Percentiles rank a stretch among this genome's conserved stretches.
Conservation (phyloP, 495 filamentous ascomycete genomes). For the Letharia lupina region DNA sequence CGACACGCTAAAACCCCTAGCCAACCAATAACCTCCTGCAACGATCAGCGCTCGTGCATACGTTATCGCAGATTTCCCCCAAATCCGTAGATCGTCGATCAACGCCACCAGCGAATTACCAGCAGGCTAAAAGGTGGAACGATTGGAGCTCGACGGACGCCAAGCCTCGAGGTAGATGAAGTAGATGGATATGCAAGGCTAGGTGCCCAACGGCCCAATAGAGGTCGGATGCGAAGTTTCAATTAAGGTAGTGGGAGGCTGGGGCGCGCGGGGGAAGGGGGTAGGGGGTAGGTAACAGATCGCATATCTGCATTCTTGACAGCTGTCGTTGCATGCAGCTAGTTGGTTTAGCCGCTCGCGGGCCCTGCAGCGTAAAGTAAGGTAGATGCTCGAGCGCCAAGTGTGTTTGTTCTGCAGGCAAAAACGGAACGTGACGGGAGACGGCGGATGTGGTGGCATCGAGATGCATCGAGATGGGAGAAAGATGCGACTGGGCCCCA, state of each 20-base stretch:
- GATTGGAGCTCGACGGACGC: not conserved
- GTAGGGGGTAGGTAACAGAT: not conserved
- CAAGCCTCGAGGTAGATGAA: not conserved
- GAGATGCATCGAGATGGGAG: conserved; percentile 10
- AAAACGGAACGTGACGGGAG: not conserved
- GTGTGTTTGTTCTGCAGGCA: not conserved
- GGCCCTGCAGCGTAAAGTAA: not conserved
- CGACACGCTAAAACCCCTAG: not conserved
- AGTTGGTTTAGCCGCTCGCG: not conserved
- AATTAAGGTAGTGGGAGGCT: not conserved
- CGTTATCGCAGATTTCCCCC: not conserved
- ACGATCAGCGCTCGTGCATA: conserved; percentile 1
- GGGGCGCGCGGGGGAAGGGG: not conserved
- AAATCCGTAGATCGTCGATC: not conserved
- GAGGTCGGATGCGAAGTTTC: not conserved
- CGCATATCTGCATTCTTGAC: conserved; percentile 4
- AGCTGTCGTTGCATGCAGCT: conserved; percentile 7
- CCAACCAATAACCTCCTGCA: not conserved
- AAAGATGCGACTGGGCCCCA: not conserved
- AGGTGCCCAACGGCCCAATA: not conserved
- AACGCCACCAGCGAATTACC: not conserved
- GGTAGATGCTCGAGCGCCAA: conserved; percentile 1
- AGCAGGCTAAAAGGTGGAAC: no score
- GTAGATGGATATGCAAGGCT: not conserved
- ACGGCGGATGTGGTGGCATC: not conserved